Conservation (phyloP, 148 eudicot species). For the Nyssa sinensis region DNA sequence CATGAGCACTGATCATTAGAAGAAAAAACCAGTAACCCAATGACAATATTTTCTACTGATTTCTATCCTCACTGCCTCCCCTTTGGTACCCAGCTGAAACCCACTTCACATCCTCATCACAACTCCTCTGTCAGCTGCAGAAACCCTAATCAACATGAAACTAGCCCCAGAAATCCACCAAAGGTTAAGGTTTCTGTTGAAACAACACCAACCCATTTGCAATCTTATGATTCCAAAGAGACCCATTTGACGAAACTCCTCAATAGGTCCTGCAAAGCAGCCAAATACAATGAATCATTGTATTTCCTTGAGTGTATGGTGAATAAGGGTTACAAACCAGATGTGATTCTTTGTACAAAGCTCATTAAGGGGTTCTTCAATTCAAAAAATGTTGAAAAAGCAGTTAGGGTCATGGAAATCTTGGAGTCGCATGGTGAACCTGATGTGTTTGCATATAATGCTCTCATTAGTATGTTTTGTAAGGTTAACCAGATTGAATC, state of each 20-base stretch:
- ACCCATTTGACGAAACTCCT: conserved; percentile 50
- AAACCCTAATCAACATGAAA: conserved; percentile 17
- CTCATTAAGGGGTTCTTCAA: conserved; percentile 54
- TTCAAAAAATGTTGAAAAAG: conserved; percentile 38
- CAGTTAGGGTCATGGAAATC: conserved; percentile 51
- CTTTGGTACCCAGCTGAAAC: conserved; percentile 24
- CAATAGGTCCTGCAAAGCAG: conserved; percentile 48
- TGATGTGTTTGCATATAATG: conserved; percentile 65
- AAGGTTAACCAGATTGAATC: conserved; percentile 51
- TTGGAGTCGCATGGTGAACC: conserved; percentile 55
- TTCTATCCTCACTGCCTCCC: conserved; percentile 30
- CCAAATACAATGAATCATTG: conserved; percentile 48
- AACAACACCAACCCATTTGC: conserved; percentile 25
- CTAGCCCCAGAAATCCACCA: conserved; percentile 16
- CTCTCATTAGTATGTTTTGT: conserved; percentile 65
- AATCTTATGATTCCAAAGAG: conserved; percentile 38
- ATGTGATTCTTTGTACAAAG: conserved; percentile 61
- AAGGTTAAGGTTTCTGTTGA: conserved; percentile 20
- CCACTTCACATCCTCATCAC: conserved; percentile 19
- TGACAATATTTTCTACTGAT: conserved; percentile 38
- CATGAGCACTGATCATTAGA: conserved; percentile 11
- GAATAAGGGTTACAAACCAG: conserved; percentile 53
- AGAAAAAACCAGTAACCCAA: conserved; percentile 15
- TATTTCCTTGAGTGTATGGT: conserved; percentile 56
- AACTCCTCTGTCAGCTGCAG: conserved; percentile 27